Evolutionary conservation across 768 basidiomycete species (phyloP).

Genomic region (Xerocomellus chrysenteron): DNA sequence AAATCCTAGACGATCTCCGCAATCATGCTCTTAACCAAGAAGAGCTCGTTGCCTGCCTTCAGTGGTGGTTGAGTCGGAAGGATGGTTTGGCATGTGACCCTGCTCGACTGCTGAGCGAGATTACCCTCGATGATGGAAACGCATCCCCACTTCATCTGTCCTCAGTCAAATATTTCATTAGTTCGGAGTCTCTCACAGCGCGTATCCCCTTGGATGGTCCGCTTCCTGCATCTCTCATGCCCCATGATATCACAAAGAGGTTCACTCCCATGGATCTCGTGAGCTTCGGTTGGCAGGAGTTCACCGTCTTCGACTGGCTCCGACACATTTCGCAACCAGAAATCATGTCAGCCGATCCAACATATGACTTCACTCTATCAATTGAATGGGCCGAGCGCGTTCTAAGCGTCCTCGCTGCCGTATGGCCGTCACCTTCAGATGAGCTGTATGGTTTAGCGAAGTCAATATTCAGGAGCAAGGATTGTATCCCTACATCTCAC

Average conservation of each 20-base stretch:
- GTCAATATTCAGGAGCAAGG: background rate
- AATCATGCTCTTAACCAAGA: background rate
- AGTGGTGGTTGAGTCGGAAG: background rate
- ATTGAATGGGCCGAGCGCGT: constrained; percentile 78
- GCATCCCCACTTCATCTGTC: constrained; percentile 64
- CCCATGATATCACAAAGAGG: constrained; percentile 58
- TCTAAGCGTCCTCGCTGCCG: constrained; percentile 55
- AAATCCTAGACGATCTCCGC: background rate
- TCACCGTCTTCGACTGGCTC: constrained; percentile 72
- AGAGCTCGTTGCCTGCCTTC: constrained; percentile 1
- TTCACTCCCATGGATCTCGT: constrained; percentile 51
- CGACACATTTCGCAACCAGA: constrained; percentile 53
- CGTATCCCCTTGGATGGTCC: constrained; percentile 74
- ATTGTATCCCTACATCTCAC: background rate
- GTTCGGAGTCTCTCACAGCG: constrained; percentile 39
- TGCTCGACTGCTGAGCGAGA: background rate
- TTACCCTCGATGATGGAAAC: constrained; percentile 45
- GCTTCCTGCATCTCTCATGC: constrained; percentile 64
- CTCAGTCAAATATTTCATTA: constrained; percentile 64
- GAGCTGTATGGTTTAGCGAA: constrained; percentile 6
- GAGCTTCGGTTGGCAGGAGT: constrained; percentile 76
- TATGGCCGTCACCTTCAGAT: constrained; percentile 61
- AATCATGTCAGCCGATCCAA: constrained; percentile 38
- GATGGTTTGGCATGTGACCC: background rate
- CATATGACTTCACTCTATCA: constrained; percentile 62